These are phyloP conservation scores for Chrysosphaeria jannelii DNA, from an alignment of 2,329 filamentous ascomycete genomes.

Conservation along the genomic window DNA sequence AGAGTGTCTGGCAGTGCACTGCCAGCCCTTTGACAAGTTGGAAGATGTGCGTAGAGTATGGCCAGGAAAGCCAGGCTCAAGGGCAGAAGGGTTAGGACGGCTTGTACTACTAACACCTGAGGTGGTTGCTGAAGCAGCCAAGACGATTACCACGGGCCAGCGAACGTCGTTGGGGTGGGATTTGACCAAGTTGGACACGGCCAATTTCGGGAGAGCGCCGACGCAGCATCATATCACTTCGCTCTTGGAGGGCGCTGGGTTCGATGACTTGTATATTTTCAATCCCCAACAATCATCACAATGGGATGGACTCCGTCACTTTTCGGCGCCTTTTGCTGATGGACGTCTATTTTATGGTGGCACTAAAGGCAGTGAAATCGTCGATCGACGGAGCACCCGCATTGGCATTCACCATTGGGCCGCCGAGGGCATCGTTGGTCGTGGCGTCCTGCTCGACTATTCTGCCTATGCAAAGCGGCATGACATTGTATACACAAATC, in stretches of 20 bases:
- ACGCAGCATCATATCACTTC: constrained; percentile 11
- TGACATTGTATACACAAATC: constrained; percentile 1
- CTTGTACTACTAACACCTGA: constrained; percentile 19
- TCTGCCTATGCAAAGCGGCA: constrained; percentile 10
- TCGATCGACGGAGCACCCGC: constrained; percentile 12
- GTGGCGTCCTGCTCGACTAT: constrained; percentile 21
- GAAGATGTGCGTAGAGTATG: too few relatives aligned
- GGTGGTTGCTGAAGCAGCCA: constrained; percentile 16
- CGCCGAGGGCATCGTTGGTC: constrained; percentile 16
- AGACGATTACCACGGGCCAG: constrained; percentile 19
- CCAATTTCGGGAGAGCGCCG: constrained; percentile 7
- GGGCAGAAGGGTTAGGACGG: constrained; percentile 21
- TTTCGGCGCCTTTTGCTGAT: constrained; percentile 6
- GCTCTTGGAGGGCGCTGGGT: constrained; percentile 8
- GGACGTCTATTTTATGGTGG: constrained; percentile 19
- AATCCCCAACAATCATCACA: constrained; percentile 17
- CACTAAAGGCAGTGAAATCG: constrained; percentile 14
- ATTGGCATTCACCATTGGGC: constrained; percentile 11
- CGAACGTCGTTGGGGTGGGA: constrained; percentile 14
- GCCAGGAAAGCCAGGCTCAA: constrained; percentile 13
- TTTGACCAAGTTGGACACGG: constrained; percentile 11
- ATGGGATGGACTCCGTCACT: constrained; percentile 19
- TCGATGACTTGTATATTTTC: constrained; percentile 12
- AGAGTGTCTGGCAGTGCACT: too few relatives aligned
- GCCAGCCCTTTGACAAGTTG: too few relatives aligned